Percentiles rank a stretch among this genome's conserved stretches.
These are phyloP conservation scores for Neopestalotiopsis clavispora DNA, from an alignment of 2,329 filamentous ascomycete species.

Conservation along the genomic window DNA sequence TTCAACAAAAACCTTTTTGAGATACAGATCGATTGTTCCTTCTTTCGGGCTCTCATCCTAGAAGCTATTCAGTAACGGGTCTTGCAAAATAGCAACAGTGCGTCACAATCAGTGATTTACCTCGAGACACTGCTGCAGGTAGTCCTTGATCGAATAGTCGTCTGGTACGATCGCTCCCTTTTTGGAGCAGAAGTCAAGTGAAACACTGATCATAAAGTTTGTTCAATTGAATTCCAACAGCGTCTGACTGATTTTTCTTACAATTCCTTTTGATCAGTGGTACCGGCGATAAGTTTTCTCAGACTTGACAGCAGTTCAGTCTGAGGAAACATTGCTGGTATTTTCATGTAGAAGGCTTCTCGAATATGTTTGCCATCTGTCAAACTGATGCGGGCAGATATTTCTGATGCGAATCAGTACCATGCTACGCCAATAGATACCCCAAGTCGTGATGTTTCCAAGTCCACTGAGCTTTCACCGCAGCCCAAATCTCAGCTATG, in stretches of 20 bases:
- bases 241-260: fast-evolving
- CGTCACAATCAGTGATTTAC: neutral
- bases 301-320: neutral
- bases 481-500: too few species aligned
- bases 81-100: neutral
- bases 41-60: neutral
- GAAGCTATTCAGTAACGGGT: neutral
- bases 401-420: neutral
- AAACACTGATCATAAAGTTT: neutral
- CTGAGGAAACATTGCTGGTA: neutral
- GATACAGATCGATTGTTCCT: neutral
- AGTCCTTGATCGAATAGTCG: neutral
- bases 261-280: neutral
- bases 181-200: neutral
- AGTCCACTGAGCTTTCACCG: too few species aligned
- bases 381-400: neutral
- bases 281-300: neutral
- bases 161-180: neutral
- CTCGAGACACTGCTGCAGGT: neutral
- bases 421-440: neutral
- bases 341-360: neutral
- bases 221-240: neutral
- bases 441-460: neutral
- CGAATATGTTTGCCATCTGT: neutral
- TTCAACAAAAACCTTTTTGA: neutral